Percentiles rank a stretch among this genome's conserved stretches.
Conservation (phyloP, 139 green algal species). For the Chloropicon primus region DNA sequence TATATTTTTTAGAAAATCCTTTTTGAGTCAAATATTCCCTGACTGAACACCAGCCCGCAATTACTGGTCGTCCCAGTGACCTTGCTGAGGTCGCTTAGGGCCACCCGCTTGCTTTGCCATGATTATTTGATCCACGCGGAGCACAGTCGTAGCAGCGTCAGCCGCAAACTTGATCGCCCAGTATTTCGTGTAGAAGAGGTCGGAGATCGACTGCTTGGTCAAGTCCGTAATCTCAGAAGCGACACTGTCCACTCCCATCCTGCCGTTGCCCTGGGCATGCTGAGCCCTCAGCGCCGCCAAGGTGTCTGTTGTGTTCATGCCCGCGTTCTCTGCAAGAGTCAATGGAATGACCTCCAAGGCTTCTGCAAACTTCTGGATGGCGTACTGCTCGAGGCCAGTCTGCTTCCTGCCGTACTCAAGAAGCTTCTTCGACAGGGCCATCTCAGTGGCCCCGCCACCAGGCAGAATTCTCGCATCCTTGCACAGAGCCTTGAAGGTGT, state of each 20-base stretch:
- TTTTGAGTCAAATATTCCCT: too few relatives aligned
- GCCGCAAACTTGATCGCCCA: constrained; percentile 86
- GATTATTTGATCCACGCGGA: constrained; percentile 97
- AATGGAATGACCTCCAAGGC: constrained; percentile 85
- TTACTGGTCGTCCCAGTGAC: neutral
- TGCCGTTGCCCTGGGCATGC: constrained; percentile 55
- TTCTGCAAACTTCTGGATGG: constrained; percentile 82
- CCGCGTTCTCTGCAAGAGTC: constrained; percentile 83
- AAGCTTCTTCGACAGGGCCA: constrained; percentile 66
- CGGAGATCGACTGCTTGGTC: constrained; percentile 13
- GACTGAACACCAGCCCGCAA: too few relatives aligned
- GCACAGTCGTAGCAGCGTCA: constrained; percentile 83
- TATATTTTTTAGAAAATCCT: too few relatives aligned
- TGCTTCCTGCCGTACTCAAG: constrained; percentile 54
- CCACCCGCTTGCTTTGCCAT: constrained; percentile 84
- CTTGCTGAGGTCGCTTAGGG: constrained; percentile 37
- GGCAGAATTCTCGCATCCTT: constrained; percentile 59
- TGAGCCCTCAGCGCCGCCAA: constrained; percentile 67
- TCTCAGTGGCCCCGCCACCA: constrained; percentile 75
- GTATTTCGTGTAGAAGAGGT: constrained; percentile 59
- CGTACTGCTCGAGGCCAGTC: constrained; percentile 92
- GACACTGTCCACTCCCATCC: constrained; percentile 76
- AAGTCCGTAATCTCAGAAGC: constrained; percentile 52
- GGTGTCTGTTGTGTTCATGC: constrained; percentile 55
- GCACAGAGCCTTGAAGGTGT: constrained; percentile 83